These are phyloP conservation scores for Arabidopsis thaliana DNA, from an alignment of 345 rosid species.

Conservation along the genomic window DNA sequence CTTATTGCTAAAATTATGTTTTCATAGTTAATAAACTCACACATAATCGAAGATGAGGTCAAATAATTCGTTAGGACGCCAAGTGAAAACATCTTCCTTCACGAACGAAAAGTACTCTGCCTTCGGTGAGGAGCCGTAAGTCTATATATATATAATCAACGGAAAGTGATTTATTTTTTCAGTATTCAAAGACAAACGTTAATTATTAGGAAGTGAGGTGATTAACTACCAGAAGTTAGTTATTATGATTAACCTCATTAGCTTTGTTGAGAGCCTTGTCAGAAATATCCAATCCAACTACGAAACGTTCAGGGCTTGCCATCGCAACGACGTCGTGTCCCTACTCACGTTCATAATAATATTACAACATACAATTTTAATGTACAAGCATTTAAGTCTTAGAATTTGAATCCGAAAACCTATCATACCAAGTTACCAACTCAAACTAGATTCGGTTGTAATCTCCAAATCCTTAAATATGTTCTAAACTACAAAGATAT, in stretches of 20 bases:
- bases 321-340: conserved; percentile 47
- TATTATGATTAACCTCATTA: conserved; percentile 22
- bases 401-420: not conserved
- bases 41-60: conserved; percentile 74
- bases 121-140: conserved; percentile 47
- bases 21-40: conserved; percentile 48
- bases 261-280: conserved; percentile 40
- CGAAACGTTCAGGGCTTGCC: conserved; percentile 44
- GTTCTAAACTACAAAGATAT: too few relatives aligned
- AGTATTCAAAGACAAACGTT: not conserved
- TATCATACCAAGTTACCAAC: too few relatives aligned
- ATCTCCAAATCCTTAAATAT: too few relatives aligned
- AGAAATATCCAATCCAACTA: conserved; percentile 46
- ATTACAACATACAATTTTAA: not conserved
- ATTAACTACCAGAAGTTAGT: not conserved
- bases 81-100: conserved; percentile 67
- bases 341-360: conserved; percentile 11
- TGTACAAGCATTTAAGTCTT: not conserved
- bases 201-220: not conserved
- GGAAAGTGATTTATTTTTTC: not conserved
- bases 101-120: conserved; percentile 53
- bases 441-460: too few relatives aligned
- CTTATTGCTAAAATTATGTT: too few relatives aligned
- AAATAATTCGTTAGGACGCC: conserved; percentile 63
- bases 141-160: conserved; percentile 30